Percentiles rank a stretch among this genome's conserved stretches.
Evolutionary conservation across 2,329 filamentous ascomycete genomes (phyloP).

Genomic region (Fusarium udum): DNA sequence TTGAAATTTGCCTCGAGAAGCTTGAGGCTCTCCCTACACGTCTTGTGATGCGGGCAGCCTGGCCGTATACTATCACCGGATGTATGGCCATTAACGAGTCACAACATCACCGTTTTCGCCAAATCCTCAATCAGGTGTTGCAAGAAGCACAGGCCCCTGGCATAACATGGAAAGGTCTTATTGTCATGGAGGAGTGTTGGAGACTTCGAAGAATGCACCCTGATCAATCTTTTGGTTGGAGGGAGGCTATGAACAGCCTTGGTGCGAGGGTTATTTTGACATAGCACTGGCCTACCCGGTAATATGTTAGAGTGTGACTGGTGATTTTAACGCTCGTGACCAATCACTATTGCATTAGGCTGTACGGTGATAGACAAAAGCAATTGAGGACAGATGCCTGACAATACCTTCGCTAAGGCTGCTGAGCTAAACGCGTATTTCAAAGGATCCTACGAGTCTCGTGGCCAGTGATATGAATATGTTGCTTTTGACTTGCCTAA

Average conservation of each 20-base stretch:
- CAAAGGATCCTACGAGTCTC: background rate
- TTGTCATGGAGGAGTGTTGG: slow-evolving; percentile 2
- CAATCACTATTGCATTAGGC: too few species aligned
- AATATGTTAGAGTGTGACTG: too few species aligned
- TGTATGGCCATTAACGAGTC: background rate
- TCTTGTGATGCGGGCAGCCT: background rate
- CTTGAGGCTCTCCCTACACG: background rate
- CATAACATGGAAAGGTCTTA: background rate
- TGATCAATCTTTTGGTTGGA: background rate
- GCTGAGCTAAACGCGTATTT: rapidly evolving
- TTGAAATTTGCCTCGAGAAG: background rate
- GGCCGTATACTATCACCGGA: background rate
- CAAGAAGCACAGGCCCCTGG: background rate
- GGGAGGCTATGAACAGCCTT: background rate
- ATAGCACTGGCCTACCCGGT: too few species aligned
- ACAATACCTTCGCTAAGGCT: rapidly evolving
- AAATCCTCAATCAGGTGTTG: background rate
- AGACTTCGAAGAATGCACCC: background rate
- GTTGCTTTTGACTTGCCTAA: background rate
- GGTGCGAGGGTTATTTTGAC: background rate
- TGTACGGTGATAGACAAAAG: background rate
- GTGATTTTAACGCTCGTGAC: too few species aligned
- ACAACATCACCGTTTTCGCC: background rate
- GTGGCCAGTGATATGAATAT: background rate
- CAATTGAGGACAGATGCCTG: too few species aligned